Percentiles rank a stretch among this genome's conserved stretches.
These are phyloP conservation scores for Sanghuangporus sanghuang DNA, from an alignment of 1,284 basidiomycete species.

Conservation along the genomic window DNA sequence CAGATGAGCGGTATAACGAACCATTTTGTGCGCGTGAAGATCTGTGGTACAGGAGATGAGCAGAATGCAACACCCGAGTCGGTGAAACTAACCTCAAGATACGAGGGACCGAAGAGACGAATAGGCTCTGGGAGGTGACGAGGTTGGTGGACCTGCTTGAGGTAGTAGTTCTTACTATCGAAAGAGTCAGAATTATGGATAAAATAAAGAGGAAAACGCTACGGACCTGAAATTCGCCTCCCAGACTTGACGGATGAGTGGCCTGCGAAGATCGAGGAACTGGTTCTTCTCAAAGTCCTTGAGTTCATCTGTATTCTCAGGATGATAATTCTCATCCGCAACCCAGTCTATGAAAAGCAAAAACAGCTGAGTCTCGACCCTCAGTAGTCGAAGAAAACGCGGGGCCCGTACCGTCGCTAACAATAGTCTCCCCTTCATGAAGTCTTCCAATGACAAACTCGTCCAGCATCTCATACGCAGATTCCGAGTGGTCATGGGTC, in stretches of 20 bases:
- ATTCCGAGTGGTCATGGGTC: conserved; percentile 92
- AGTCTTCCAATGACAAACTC: conserved; percentile 83
- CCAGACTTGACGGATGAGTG: conserved; percentile 84
- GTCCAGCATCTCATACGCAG: conserved; percentile 89
- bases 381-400: not conserved
- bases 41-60: conserved; percentile 32
- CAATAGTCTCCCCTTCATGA: conserved; percentile 69
- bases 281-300: conserved; percentile 84
- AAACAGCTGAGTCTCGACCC: not conserved
- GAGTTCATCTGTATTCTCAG: conserved; percentile 77
- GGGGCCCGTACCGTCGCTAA: conserved; percentile 63
- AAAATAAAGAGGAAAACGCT: conserved; percentile 17
- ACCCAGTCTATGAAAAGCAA: conserved; percentile 63
- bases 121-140: conserved; percentile 87
- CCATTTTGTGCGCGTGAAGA: conserved; percentile 89
- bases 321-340: conserved; percentile 82
- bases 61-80: not conserved
- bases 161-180: conserved; percentile 88
- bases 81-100: conserved; percentile 65
- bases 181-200: not conserved
- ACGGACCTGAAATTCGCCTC: conserved; percentile 69
- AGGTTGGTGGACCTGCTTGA: conserved; percentile 95
- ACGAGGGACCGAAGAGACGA: conserved; percentile 78
- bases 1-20: conserved; percentile 92
- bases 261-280: conserved; percentile 89